A percentile compares a stretch with the other conserved stretches of the same genome.
Evolutionary conservation across 1,284 basidiomycete species (phyloP).

Genomic region (Meripilus lineatus): DNA sequence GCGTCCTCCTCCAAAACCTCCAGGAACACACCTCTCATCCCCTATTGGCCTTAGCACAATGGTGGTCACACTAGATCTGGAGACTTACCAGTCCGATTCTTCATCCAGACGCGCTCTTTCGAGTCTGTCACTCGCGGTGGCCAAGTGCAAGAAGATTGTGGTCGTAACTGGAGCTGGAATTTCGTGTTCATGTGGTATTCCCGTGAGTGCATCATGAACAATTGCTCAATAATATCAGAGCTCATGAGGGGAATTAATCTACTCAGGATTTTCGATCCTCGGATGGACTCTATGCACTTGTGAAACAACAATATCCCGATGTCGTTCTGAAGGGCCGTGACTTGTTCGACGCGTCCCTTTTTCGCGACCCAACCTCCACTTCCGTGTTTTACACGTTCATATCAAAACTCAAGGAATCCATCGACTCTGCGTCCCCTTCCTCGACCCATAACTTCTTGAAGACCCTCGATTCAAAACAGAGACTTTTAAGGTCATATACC

Average conservation of each 20-base stretch:
- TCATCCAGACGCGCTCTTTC: conserved; percentile 52
- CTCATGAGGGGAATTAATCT: background rate
- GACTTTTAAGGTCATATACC: conserved; percentile 86
- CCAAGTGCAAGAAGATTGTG: conserved; percentile 80
- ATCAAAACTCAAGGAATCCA: conserved; percentile 79
- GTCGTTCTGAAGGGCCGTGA: conserved; percentile 84
- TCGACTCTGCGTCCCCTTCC: conserved; percentile 78
- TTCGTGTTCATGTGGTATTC: conserved; percentile 90
- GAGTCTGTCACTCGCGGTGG: conserved; percentile 70
- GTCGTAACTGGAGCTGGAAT: conserved; percentile 91
- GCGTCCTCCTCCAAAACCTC: too few relatives aligned
- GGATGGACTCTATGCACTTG: conserved; percentile 84
- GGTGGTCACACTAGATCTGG: conserved; percentile 55
- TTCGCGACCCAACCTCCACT: conserved; percentile 81
- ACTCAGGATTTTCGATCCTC: conserved; percentile 84
- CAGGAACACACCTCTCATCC: too few relatives aligned
- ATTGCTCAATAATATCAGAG: too few relatives aligned
- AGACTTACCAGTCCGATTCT: conserved; percentile 39
- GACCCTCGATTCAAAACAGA: conserved; percentile 79
- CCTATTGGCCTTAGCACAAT: too few relatives aligned
- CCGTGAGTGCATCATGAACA: conserved; percentile 53
- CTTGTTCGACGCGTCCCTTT: conserved; percentile 84
- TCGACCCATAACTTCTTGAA: conserved; percentile 88
- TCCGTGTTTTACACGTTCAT: conserved; percentile 94
- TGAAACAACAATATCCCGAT: conserved; percentile 81